Evolutionary conservation across 768 basidiomycete genomes (phyloP), one percentile per base, ranked within the genome.

Genomic region (Suillus fuscotomentosus): DNA sequence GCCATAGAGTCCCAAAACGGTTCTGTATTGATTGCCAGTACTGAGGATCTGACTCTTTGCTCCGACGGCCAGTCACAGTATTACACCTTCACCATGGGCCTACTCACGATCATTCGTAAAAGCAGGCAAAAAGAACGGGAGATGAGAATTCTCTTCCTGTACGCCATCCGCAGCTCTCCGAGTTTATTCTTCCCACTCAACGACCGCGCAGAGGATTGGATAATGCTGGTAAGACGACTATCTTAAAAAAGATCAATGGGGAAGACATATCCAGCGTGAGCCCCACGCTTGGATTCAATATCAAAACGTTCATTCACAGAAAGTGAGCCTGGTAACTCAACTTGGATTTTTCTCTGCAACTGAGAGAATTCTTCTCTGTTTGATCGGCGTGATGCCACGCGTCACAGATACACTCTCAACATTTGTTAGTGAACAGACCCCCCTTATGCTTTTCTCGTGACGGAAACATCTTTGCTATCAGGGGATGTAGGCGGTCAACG

Each of bases 401-500:
- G 57, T 42, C 41, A 20, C 64, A 82, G 81, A 47, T 82, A 78
- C 66, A 80, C 77, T 11, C 75, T 83, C 17, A 81, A 81, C 65
- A 81, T 81, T 51, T 81, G 79, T 81, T 53, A 66, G 80, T 73
- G 53, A 60, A 48, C 42, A 42, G 15, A 39, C 62, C 48, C 57
- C 14, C 47, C 57, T 42, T 34, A 38, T 50, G 24, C 62, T 39
- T 31, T 51, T 50, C 39, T 45, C 15, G 51, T 48, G 61, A 93
- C 70, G 90, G 87, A 64, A 93, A 93, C 75, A 88, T 95, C 55
- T 92, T 90, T 92, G 73, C 39, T 61, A 61, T 63, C 70, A 98
- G 96, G 97, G 97, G 97, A 99, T 75, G 95, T 99, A 42, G 97
- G 97, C 42, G 97, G 97, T 27, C 97, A 99, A 76, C 88, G 90